phyloP scores from a whole-genome alignment of 306 rosid genomes.

The Dryas octopetala region DNA sequence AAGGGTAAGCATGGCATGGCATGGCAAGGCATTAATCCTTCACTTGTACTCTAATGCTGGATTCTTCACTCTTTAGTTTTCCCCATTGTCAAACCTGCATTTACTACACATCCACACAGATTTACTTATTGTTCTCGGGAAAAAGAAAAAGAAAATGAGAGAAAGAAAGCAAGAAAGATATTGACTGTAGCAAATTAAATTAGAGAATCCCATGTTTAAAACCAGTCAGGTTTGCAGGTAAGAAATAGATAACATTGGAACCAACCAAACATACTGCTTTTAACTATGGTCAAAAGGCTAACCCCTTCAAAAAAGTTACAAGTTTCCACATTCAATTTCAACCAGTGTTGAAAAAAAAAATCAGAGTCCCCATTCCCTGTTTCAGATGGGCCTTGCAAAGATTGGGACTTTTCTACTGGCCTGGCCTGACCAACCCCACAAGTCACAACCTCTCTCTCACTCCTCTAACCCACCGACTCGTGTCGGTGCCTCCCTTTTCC shows the following conservation, averaged over 20 bases:
- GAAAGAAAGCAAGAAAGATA: background rate
- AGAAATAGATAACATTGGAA: background rate
- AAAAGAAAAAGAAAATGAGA: background rate
- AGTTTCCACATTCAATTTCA: background rate
- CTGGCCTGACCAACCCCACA: too few relatives aligned
- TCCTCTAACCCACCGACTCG: constrained; percentile 24
- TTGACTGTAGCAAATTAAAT: background rate
- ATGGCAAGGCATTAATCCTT: background rate
- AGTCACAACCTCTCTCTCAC: background rate
- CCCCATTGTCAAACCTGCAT: constrained; percentile 10
- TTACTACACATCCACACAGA: constrained; percentile 3
- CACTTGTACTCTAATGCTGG: background rate
- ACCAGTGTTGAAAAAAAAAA: background rate
- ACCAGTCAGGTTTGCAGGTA: background rate
- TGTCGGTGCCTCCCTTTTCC: constrained; percentile 36
- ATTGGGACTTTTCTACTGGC: too few relatives aligned
- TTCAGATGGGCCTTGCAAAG: constrained; percentile 3
- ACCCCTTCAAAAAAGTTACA: background rate
- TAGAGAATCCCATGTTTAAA: background rate
- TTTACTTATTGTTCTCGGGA: background rate
- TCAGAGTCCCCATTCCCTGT: background rate
- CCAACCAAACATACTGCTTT: background rate
- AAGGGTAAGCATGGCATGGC: background rate
- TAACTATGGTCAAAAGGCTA: constrained; percentile 8
- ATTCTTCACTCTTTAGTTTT: background rate